These are phyloP conservation scores for Epicoccum sorghinum DNA, from an alignment of 2,329 filamentous ascomycete species.

Conservation along the genomic window DNA sequence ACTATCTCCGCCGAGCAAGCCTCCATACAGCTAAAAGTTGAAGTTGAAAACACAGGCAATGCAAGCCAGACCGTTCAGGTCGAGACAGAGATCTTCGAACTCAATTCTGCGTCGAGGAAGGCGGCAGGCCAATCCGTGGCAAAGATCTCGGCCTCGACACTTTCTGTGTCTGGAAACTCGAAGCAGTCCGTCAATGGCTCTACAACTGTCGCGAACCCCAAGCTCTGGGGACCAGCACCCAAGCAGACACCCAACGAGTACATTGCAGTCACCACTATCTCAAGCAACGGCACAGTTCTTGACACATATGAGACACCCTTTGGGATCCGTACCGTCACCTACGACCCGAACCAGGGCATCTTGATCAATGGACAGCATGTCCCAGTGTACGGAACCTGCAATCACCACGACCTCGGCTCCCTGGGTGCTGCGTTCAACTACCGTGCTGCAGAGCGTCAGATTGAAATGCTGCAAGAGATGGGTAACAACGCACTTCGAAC, in stretches of 20 bases:
- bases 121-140: constrained; percentile 36
- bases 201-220: constrained; percentile 47
- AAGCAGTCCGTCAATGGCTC: constrained; percentile 48
- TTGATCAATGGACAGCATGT: constrained; percentile 55
- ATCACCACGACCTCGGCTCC: constrained; percentile 60
- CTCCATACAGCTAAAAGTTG: constrained; percentile 52
- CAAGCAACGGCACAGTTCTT: constrained; percentile 27
- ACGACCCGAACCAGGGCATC: constrained; percentile 51
- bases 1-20: constrained; percentile 55
- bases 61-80: constrained; percentile 46
- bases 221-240: constrained; percentile 58
- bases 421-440: constrained; percentile 59
- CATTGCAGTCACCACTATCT: constrained; percentile 51
- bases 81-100: constrained; percentile 49
- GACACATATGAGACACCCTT: constrained; percentile 59
- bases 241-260: constrained; percentile 57
- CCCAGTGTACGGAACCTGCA: constrained; percentile 55
- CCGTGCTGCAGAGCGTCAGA: constrained; percentile 56
- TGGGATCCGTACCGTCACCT: constrained; percentile 55
- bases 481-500: constrained; percentile 59
- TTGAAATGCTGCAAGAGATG: constrained; percentile 58
- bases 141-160: constrained; percentile 40
- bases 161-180: constrained; percentile 39
- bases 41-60: constrained; percentile 55
- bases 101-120: constrained; percentile 43